Percentiles rank a stretch among this genome's conserved stretches.
phyloP scores from a whole-genome alignment of 1,139 yeast species.

The Pichia sp. region DNA sequence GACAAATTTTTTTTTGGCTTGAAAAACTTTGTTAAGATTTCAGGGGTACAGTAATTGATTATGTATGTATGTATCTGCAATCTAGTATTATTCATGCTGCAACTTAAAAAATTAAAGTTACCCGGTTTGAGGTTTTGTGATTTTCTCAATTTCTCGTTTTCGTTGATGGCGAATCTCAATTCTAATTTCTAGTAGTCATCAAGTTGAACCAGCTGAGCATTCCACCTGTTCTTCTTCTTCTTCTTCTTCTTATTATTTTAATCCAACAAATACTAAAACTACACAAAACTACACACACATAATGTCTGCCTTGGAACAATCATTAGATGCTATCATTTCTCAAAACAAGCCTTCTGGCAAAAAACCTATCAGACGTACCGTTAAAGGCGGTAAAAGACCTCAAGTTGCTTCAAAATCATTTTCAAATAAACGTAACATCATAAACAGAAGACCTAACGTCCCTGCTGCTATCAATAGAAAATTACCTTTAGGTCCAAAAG shows the following conservation, averaged over 20 bases:
- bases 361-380: constrained; percentile 23
- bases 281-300: constrained; percentile 16
- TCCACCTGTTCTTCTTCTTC: neutral
- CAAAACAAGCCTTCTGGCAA: constrained; percentile 35
- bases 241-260: too few species aligned
- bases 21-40: too few species aligned
- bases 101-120: too few species aligned
- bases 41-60: too few species aligned
- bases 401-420: constrained; percentile 24
- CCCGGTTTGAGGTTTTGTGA: neutral
- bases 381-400: constrained; percentile 31
- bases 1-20: too few species aligned
- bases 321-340: constrained; percentile 86
- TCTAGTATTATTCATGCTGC: too few species aligned
- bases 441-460: constrained; percentile 10
- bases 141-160: neutral
- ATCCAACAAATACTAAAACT: neutral
- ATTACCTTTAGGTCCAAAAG: neutral
- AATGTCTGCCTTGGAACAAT: constrained; percentile 79
- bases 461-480: constrained; percentile 20
- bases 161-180: neutral
- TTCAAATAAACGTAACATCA: constrained; percentile 12
- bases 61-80: too few species aligned
- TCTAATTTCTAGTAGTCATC: neutral
- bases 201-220: neutral